Conservation (phyloP, 1,139 yeast species). For the Debaryomyces udenii region DNA sequence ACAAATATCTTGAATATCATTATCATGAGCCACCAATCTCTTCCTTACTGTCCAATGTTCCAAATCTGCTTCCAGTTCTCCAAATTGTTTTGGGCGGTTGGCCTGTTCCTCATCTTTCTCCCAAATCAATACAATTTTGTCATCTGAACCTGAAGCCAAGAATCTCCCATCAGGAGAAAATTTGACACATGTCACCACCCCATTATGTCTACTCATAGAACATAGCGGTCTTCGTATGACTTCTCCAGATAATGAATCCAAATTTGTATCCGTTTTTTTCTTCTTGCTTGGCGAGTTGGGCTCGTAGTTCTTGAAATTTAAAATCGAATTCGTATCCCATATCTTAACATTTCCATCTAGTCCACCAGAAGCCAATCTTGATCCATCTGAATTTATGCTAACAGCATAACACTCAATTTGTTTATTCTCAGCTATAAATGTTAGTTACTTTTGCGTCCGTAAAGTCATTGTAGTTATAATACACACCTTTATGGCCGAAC, state of each 20-base stretch:
- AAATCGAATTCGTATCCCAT: conserved; percentile 68
- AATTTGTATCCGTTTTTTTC: conserved; percentile 2
- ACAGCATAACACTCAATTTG: conserved; percentile 85
- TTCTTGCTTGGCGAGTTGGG: conserved; percentile 12
- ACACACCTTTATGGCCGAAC: conserved; percentile 71
- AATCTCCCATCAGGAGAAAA: conserved; percentile 92
- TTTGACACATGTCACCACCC: conserved; percentile 91
- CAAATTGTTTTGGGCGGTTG: conserved; percentile 47
- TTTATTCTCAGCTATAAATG: conserved; percentile 65
- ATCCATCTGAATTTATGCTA: conserved; percentile 78
- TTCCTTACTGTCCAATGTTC: conserved; percentile 95
- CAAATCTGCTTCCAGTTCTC: conserved; percentile 61
- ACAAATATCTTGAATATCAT: conserved; percentile 94
- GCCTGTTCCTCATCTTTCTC: conserved; percentile 73
- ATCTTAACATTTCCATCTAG: conserved; percentile 90
- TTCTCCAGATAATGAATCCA: conserved; percentile 32
- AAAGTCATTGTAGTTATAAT: conserved; percentile 8
- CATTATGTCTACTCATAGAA: conserved; percentile 84
- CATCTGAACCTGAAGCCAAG: conserved; percentile 94
- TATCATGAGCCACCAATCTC: conserved; percentile 92
- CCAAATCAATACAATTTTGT: conserved; percentile 89
- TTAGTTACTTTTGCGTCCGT: conserved; percentile 16
- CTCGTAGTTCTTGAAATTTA: conserved; percentile 21
- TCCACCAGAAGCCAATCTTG: conserved; percentile 91
- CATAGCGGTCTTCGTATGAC: conserved; percentile 62